Evolutionary conservation across 1,139 yeast species (phyloP).

Genomic region (Kazachstania sp.): DNA sequence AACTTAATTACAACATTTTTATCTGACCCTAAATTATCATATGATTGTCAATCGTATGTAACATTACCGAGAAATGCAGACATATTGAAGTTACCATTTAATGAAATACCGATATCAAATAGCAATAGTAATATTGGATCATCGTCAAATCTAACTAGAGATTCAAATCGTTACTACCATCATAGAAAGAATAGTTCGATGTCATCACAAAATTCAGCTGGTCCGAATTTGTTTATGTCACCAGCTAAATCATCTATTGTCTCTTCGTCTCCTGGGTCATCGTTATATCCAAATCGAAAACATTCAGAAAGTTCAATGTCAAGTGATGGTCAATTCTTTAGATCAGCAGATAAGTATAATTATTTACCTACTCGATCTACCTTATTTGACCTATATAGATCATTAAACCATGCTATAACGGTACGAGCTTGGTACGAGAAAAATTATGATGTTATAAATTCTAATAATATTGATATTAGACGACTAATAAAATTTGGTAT

Average conservation of each 20-base stretch:
- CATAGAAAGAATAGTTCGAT: slow-evolving; percentile 3
- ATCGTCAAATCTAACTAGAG: not conserved
- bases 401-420: slow-evolving; percentile 70
- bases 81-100: slow-evolving; percentile 26
- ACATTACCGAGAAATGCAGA: slow-evolving; percentile 30
- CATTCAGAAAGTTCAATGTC: slow-evolving; percentile 18
- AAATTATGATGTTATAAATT: slow-evolving; percentile 48
- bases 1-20: slow-evolving; percentile 64
- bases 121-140: not conserved
- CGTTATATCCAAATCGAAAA: slow-evolving; percentile 9
- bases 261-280: slow-evolving; percentile 8
- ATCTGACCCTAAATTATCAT: slow-evolving; percentile 57
- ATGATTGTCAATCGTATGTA: slow-evolving; percentile 80
- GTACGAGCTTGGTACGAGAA: slow-evolving; percentile 74
- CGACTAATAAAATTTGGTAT: slow-evolving; percentile 83
- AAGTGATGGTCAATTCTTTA: slow-evolving; percentile 6
- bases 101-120: slow-evolving; percentile 1
- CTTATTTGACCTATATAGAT: slow-evolving; percentile 67
- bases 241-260: slow-evolving; percentile 6
- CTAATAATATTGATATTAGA: slow-evolving; percentile 69
- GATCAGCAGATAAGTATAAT: not conserved
- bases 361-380: slow-evolving; percentile 54
- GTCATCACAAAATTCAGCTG: slow-evolving; percentile 5
- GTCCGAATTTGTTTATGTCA: not conserved
- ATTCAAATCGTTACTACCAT: not conserved